Base-by-base conservation (phyloP, 805 yeast species). In the Starmerella lactis-condensi region DNA sequence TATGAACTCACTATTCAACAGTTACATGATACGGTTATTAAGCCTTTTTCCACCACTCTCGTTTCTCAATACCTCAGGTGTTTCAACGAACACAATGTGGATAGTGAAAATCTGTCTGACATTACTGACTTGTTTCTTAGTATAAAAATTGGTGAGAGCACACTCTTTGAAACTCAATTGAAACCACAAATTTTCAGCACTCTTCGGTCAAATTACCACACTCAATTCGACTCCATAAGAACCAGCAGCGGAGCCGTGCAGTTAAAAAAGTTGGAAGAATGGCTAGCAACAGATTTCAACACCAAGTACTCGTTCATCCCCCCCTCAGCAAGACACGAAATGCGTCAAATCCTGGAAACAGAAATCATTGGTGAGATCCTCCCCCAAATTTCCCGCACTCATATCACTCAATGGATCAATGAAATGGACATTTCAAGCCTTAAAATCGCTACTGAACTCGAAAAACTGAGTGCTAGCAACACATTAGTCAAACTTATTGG, bases 11-110 rank as follows among this genome's bases (percentile, higher is more conserved):
- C 44, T 4, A 35, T 32, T 11, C 35, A 31, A 6, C 32, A 39
- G n/a, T 44, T 41, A 23, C 31, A 42, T 3, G 44, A 43, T 13
- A 24, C 17, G 17, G 32, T 44, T 4, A 30, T n/a, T n/a, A n/a
- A n/a, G n/a, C n/a, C n/a, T n/a, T n/a, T n/a, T n/a, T n/a, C n/a
- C n/a, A n/a, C n/a, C n/a, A n/a, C n/a, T n/a, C n/a, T n/a, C n/a
- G n/a, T n/a, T n/a, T n/a, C n/a, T n/a, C n/a, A n/a, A n/a, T n/a
- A n/a, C n/a, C n/a, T n/a, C n/a, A n/a, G n/a, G n/a, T n/a, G n/a
- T n/a, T n/a, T n/a, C n/a, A n/a, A n/a, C n/a, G n/a, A n/a, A n/a
- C n/a, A n/a, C n/a, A n/a, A n/a, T n/a, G n/a, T n/a, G n/a, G n/a
- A n/a, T n/a, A n/a, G n/a, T n/a, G n/a, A n/a, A n/a, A n/a, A n/a